Evolutionary conservation across 129 eudicot species (phyloP), one percentile per base, ranked within the genome.

Genomic region (Ambrosia trifida): DNA sequence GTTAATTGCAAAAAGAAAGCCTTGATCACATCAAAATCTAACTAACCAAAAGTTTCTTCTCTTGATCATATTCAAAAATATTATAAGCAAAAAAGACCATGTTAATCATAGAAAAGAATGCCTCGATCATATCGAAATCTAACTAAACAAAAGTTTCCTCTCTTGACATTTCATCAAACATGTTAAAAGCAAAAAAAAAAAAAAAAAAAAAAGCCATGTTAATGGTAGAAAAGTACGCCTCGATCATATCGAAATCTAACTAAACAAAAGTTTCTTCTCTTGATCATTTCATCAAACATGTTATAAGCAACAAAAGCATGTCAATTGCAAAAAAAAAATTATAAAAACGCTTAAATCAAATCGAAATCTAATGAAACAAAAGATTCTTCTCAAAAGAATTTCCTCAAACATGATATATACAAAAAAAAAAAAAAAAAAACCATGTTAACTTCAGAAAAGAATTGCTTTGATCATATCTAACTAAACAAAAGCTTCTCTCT

Each of bases 141-240:
- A 35, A 74, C 64, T n/a, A 51, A 51, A 9, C 54, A 50, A 40
- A n/a, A 14, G 32, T 51, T 50, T 12, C n/a, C 38, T 3, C 77
- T 45, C 64, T 74, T 24, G 0, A 41, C 57, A 66, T 45, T 66
- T 66, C 70, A 68, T 28, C 72, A 68, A 49, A 68, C 72, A 51
- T 36, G 60, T 47, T 45, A 68, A 10, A 32, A 7, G 43, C 64
- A 33, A 64, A 24, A 24, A 18, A 24, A 24, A 24, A 1, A 24
- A 24, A 1, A 24, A 24, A 24, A 24, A 24, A 24, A 1, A 44
- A 44, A 1, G 49, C 14, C 8, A 44, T 44, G 49, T 44, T 43
- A 44, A 68, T 50, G 7, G 28, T 54, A 70, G 33, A 14, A 40
- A 43, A 43, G 3, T 13, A 50, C 14, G 11, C 31, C 4, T 69